Conservation (phyloP, 257 asterid species). For the Solanum lycopersicoides region DNA sequence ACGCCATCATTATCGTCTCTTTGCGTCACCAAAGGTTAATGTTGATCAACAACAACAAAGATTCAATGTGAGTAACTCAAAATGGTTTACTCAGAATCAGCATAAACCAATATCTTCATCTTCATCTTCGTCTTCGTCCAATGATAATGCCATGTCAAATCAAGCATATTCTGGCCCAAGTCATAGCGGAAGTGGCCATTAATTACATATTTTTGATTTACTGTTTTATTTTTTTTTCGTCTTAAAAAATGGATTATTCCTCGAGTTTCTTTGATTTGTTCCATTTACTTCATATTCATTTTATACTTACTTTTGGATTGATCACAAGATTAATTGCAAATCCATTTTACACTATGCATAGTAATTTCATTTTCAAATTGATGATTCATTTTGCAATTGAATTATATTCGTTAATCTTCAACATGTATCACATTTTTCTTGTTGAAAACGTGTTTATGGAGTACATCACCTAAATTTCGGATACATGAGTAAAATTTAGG, state of each 20-base stretch:
- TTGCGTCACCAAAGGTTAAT: not conserved
- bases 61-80: not conserved
- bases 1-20: not conserved
- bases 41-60: not conserved
- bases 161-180: conserved; percentile 20
- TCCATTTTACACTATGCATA: not conserved
- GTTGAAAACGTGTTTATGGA: not conserved
- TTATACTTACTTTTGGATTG: not conserved
- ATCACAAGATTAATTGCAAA: not conserved
- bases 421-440: not conserved
- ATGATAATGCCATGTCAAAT: not conserved
- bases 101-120: not conserved
- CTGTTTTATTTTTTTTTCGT: not conserved
- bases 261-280: not conserved
- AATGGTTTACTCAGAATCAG: not conserved
- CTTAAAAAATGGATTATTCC: not conserved
- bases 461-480: too few species aligned
- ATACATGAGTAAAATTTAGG: not conserved
- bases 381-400: not conserved
- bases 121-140: not conserved
- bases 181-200: conserved; percentile 13
- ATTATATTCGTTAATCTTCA: not conserved
- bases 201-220: not conserved
- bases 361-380: not conserved
- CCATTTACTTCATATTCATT: not conserved